Evolutionary conservation across 306 rosid genomes (phyloP), one percentile per base, ranked within the genome.

Genomic region (Trichosanthes cucumerina): DNA sequence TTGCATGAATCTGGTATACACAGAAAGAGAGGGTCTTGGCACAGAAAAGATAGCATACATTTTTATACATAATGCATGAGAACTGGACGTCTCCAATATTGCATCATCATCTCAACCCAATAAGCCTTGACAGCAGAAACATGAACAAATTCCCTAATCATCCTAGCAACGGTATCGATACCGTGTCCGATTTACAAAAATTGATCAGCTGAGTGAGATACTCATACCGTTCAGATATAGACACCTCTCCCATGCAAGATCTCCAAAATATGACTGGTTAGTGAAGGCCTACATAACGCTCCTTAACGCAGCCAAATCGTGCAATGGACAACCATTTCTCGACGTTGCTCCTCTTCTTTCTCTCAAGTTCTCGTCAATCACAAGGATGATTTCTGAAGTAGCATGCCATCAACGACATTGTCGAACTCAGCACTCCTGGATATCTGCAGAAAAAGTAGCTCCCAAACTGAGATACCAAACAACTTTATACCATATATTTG

Each of bases 181-280:
- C 79, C 84, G 84, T 80, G 44, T 47, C 82, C 84, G 85, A 85
- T 81, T 87, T 86, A 90, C 93, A 93, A 93, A 93, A 93, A 90
- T 89, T 90, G 96, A 88, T 82, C 85, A 72, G 84, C 87, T 86
- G 83, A 84, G 85, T 74, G 49, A 34, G 77, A 76, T 33, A 80
- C 85, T 84, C 70, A 13, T 79, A 85, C 86, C 81, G 78, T 87
- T 88, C 80, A 84, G 79, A 86, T 78, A 80, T 69, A 84, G 62
- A 87, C 80, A 82, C 84, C 68, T 85, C 87, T 75, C 87, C 82
- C 72, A 63, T 43, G 75, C 53, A 78, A 85, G 83, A 84, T 73
- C 86, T 80, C 87, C 80, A 85, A 82, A 81, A 80, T 53, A 80
- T 59, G 83, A 78, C 78, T 36, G 78, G 84, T 83, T 87, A 63